Evolutionary conservation across 108 stramenopile genomes (phyloP), one percentile per base, ranked within the genome.

Genomic region (Nitzschia palea): DNA sequence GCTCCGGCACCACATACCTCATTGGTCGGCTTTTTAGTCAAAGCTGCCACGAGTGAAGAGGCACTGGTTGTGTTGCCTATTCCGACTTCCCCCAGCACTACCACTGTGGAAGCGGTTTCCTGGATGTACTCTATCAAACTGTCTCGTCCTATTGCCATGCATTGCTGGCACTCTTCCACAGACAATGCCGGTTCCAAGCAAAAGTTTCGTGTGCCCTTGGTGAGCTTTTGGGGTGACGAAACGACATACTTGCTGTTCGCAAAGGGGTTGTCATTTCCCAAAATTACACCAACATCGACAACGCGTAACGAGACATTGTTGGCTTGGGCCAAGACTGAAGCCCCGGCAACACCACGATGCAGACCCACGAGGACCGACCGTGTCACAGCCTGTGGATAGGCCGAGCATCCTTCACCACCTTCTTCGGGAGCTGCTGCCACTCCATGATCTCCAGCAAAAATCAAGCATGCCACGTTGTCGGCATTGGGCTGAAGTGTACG

Each of bases 391-490:
- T 83, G 82, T 28, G 93, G 93, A 64, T 83, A 94, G 4, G 80
- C 67, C 22, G 83, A 84, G 50, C 88, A 90, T 42, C 73, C 73
- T 64, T 76, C 77, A 17, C 89, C 89, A 32, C 88, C 87, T 23
- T 89, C 78, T n/a, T 48, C 65, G 14, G 27, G 35, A 35, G 59
- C 52, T 45, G 59, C 77, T 25, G 86, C 84, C 23, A 85, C 79
- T 8, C 93, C 93, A 64, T 94, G 93, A 74, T 90, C 89, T 9
- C 62, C 89, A 2, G 88, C 93, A 63, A 91, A 94, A 31, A 94
- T 84, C 1, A 90, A 59, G 30, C 84, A 86, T 10, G 55, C 73
- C 0, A 78, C 68, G 1, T 59, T 44, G 47, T 67, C 60, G 2
- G 65, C 67, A 9, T 34, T 55, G 0, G 89, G 89, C 20, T 44